Base-by-base conservation (phyloP, 2,329 filamentous ascomycete genomes). In the Rutstroemia sp. region DNA sequence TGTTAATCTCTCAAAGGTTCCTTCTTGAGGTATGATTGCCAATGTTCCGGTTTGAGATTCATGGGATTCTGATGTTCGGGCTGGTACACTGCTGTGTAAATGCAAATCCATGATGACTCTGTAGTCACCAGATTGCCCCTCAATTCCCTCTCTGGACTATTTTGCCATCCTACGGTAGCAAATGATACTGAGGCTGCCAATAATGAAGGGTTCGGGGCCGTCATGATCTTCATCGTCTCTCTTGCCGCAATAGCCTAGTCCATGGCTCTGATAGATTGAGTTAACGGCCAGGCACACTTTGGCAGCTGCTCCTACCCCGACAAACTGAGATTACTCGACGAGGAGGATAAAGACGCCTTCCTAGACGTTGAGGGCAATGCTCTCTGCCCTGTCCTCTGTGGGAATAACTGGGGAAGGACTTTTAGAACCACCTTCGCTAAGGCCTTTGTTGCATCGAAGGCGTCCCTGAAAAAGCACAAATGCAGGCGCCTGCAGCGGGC, bases 401-500 rank as follows among this genome's bases (percentile, higher is more conserved):
- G 30, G 30, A 34, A 34, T 34, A 34, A 54, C 42, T 54, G 27
- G 51, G 48, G 51, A 54, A 54, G 40, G 14, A 52, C 16, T 19
- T 34, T 54, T 54, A 30, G 42, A 21, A 54, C 38, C 21, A 54
- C 48, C 23, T 38, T 49, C 52, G 44, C 51, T 54, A 48, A 54
- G 42, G 39, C 39, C 19, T 42, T 42, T 42, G 6, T 42, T 17
- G 51, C 39, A 44, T 54, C 12, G 21, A n/a, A 42, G 51, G 44
- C 34, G 44, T 49, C 51, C 48, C 48, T 25, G 36, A 48, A 44
- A 40, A 44, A 51, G 16, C 51, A 36, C 53, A 25, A 56, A 56
- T 51, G 47, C 53, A 51, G 47, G 53, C 53, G 48, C 53, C 53
- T 56, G 53, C 53, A 56, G 53, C 53, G 53, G 47, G 8, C 47